Evolutionary conservation across 2,329 filamentous ascomycete species (phyloP), one percentile per base, ranked within the genome.

Genomic region (Trichoderma sp.): DNA sequence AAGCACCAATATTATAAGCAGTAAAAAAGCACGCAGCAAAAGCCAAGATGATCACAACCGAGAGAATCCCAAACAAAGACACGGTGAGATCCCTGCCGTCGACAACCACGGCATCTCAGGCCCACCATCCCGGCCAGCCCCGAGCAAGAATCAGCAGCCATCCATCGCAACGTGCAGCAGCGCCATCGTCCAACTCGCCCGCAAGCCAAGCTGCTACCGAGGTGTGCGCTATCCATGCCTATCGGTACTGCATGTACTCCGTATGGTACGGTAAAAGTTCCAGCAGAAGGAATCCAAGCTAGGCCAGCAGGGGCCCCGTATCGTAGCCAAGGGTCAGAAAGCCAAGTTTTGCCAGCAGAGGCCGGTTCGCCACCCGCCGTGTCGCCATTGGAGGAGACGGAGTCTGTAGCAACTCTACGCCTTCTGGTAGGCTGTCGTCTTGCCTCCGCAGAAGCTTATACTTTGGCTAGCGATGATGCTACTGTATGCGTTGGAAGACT

Each of bases 151-250:
- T 24, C 64, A 30, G 30, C 26, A 39, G 34, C 34, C 34, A 39
- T 9, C 34, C 60, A 67, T 66, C 43, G 28, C 55, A 68, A 61
- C 64, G 64, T 64, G 64, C 59, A 66, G 66, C 63, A 68, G 66
- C 66, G 66, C 64, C 66, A 62, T 68, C 58, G 58, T 59, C 55
- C 50, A 63, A 58, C 63, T 66, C 63, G 50, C 52, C 58, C 57
- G 63, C 62, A 57, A 57, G 51, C 28, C 45, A 45, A 54, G 51
- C 30, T 10, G 30, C 9, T 34, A 2, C 30, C 30, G 1, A 34
- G 6, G 2, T 1, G 9, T 34, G 9, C 30, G 7, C 30, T 10
- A 34, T 10, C 30, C 30, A 34, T 34, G 10, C 10, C 34, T 12
- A 14, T 39, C 34, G 34, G 34, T 39, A 39, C 34, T 39, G 34